Evolutionary conservation across 2,329 filamentous ascomycete genomes (phyloP).

Genomic region (Fusarium sp.): DNA sequence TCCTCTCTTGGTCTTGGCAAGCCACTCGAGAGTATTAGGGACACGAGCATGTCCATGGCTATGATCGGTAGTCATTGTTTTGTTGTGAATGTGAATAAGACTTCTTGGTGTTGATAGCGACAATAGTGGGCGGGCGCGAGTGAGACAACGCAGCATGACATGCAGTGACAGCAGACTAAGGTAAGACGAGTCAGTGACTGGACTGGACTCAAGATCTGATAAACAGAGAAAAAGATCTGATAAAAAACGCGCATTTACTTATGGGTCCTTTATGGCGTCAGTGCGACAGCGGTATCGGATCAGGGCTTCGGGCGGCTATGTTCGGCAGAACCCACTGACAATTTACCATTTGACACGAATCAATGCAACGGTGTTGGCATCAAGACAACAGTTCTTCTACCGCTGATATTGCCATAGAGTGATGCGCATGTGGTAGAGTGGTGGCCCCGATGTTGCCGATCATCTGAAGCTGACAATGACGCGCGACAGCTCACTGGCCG

Average conservation of each 20-base stretch:
- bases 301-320: conserved; percentile 21
- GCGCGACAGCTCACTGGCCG: not conserved
- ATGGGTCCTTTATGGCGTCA: conserved; percentile 24
- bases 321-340: conserved; percentile 7
- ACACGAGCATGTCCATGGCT: conserved; percentile 34
- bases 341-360: not conserved
- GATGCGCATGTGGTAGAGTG: not conserved
- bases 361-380: not conserved
- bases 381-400: accelerated
- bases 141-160: conserved; percentile 31
- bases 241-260: conserved; percentile 35
- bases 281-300: conserved; percentile 28
- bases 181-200: conserved; percentile 14
- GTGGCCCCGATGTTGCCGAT: not conserved
- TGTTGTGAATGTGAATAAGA: not conserved
- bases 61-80: conserved; percentile 17
- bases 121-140: conserved; percentile 12
- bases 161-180: conserved; percentile 7
- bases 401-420: not conserved
- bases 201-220: conserved; percentile 27
- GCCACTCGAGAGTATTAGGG: conserved; percentile 44
- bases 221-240: conserved; percentile 26
- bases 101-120: not conserved
- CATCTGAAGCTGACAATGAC: not conserved
- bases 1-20: conserved; percentile 40